Conservation (phyloP, 108 stramenopile genomes). For the Discostella pseudostelligera region DNA sequence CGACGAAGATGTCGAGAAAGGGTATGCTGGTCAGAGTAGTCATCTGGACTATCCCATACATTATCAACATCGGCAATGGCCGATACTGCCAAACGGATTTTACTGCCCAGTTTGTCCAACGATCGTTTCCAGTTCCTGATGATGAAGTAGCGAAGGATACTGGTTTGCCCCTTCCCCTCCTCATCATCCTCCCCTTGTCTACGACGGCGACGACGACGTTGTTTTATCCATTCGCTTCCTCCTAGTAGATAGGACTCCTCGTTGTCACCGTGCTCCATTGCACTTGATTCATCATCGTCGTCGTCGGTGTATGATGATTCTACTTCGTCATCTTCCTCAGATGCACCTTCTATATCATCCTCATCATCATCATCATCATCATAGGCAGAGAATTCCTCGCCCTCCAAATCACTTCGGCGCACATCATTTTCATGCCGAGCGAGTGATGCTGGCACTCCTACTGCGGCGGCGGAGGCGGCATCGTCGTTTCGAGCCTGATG, state of each 20-base stretch:
- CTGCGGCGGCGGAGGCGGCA: not conserved
- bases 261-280: conserved; percentile 2
- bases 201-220: conserved; percentile 7
- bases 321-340: conserved; percentile 6
- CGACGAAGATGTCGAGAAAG: not conserved
- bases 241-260: not conserved
- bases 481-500: no score
- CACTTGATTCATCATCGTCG: conserved; percentile 20
- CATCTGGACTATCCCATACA: conserved; percentile 72
- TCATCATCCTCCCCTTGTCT: conserved; percentile 5
- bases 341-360: not conserved
- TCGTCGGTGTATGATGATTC: conserved; percentile 7
- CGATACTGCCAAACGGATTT: conserved; percentile 37
- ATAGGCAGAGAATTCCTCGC: conserved; percentile 4
- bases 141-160: not conserved
- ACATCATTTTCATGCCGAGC: not conserved
- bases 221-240: not conserved
- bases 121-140: conserved; percentile 6
- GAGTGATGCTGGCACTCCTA: not conserved
- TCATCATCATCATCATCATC: conserved; percentile 23
- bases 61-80: conserved; percentile 75
- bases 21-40: not conserved
- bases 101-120: conserved; percentile 1
- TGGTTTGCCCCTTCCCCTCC: conserved; percentile 2
- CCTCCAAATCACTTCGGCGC: not conserved